Base-by-base conservation (phyloP, 2,329 filamentous ascomycete species). In the Trichoderma arundinaceum region DNA sequence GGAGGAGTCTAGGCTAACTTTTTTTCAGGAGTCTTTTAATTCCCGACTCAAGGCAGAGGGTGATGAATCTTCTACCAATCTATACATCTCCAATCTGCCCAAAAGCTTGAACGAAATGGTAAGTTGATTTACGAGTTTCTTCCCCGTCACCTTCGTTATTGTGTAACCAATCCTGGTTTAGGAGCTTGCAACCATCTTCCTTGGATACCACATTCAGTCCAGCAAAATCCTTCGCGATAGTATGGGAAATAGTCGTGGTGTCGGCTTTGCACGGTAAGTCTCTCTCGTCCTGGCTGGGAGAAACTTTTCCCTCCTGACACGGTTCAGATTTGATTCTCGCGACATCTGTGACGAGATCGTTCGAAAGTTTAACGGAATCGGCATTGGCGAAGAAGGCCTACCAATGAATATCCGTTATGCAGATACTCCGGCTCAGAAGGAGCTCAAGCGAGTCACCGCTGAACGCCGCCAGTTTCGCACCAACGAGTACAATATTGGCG, bases 51-150 rank as follows among this genome's bases (percentile, higher is more conserved):
- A 99, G 84, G 94, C 95, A 52, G 92, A 98, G 74, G 91, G 94
- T 64, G 94, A 99, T 74, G 91, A 91, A 60, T 75, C 79, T 48
- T 98, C 96, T 53, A 98, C 95, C 70, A 99, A 99, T 76, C 86
- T 99, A 69, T 99, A 99, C 79, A 94, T 98, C 69, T 99, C 96
- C 33, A 99, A 98, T 79, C 86, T 99, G 51, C 95, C 95, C 41
- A 94, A 94, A 79, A 88, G 89, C 69, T 88, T 96, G 84, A 96
- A 92, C 60, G 96, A 99, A 82, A 89, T 92, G 72, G 93, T 94
- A 78, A 76, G 90, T 82, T 56, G 22, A 19, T 7, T 38, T 39
- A 12, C 22, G 10, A 15, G 32, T 3, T 12, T 12, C 28, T 7
- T 33, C 15, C 33, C 22, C 12, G 48, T 44, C 1, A 7, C 32